Percentiles rank a stretch among this genome's conserved stretches.
These are phyloP conservation scores for Cystobasidiaceae sp. DNA, from an alignment of 1,284 basidiomycete species.

Conservation along the genomic window DNA sequence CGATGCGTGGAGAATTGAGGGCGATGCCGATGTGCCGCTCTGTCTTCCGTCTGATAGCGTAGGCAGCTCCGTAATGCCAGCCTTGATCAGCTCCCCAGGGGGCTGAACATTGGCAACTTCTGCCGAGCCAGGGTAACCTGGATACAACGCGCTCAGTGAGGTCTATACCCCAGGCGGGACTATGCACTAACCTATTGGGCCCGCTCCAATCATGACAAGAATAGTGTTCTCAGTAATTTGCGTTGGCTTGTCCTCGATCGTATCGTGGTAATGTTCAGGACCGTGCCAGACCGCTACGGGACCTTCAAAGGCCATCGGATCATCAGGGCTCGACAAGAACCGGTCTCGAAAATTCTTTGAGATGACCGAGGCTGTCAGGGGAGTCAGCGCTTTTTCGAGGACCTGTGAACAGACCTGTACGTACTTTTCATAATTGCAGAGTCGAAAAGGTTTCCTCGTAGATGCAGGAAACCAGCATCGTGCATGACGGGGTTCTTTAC, in stretches of 20 bases:
- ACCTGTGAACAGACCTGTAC: too few relatives aligned
- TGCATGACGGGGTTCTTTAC: constrained; percentile 44
- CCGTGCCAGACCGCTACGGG: constrained; percentile 49
- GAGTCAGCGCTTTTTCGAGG: too few relatives aligned
- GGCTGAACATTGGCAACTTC: constrained; percentile 49
- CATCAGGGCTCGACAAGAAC: constrained; percentile 46
- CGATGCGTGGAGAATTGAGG: constrained; percentile 48
- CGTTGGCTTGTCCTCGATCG: constrained; percentile 41
- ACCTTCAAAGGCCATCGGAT: constrained; percentile 49
- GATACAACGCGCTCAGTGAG: neutral
- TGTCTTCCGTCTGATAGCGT: constrained; percentile 49
- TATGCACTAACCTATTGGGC: constrained; percentile 47
- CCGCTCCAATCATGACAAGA: constrained; percentile 48
- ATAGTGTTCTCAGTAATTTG: constrained; percentile 43
- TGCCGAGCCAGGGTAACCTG: constrained; percentile 7
- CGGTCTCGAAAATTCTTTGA: constrained; percentile 44
- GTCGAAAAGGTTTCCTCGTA: constrained; percentile 48
- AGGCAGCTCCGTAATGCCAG: constrained; percentile 47
- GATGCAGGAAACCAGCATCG: constrained; percentile 47
- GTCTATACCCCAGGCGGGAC: constrained; percentile 42
- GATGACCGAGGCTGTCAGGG: constrained; percentile 44
- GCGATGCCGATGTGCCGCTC: constrained; percentile 47
- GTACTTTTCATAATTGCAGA: constrained; percentile 48
- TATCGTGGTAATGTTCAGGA: constrained; percentile 48
- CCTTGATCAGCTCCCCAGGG: constrained; percentile 46